Evolutionary conservation across 78 protist genomes (phyloP), one percentile per base, ranked within the genome.

Genomic region (slime mould (Dictyostelium discoideum)): DNA sequence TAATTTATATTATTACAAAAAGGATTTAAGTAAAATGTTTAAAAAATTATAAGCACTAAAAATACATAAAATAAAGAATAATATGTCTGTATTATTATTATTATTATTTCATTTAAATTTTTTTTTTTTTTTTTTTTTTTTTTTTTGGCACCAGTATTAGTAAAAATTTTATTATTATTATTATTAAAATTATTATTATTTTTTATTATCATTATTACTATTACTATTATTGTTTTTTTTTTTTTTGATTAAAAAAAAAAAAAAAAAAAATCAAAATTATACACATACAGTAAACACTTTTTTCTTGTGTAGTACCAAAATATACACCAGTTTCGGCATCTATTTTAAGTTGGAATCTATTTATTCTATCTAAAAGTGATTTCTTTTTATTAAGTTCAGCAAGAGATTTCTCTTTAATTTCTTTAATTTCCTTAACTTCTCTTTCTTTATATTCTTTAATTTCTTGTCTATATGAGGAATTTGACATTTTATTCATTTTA

Each of bases 251-350:
- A n/a, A n/a, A n/a, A n/a, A n/a, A n/a, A n/a, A n/a, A n/a, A n/a
- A n/a, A n/a, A n/a, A n/a, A 32, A 32, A 32, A 32, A 32, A 32
- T n/a, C n/a, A 32, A 32, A 10, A 57, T 57, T 67, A 6, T 20
- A 26, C 42, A 69, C 32, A n/a, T 69, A 69, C 78, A n/a, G 29
- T 69, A 69, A 69, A 69, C 39, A 24, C 20, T 26, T 69, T 69
- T 69, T 69, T 69, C 78, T n/a, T n/a, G 29, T n/a, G 39, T 10
- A 29, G 78, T 69, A 26, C 78, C 78, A 29, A 69, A 69, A 69
- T 69, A 69, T 11, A 69, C 32, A 69, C 78, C 78, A 69, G 78
- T 69, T 29, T 69, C 78, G 10, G 78, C 78, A n/a, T 69, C 78
- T 3, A 69, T 4, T 29, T 69, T 69, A n/a, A 69, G 29, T 26